Evolutionary conservation across 1,139 yeast species (phyloP).

Genomic region (Komagataea norvegica): DNA sequence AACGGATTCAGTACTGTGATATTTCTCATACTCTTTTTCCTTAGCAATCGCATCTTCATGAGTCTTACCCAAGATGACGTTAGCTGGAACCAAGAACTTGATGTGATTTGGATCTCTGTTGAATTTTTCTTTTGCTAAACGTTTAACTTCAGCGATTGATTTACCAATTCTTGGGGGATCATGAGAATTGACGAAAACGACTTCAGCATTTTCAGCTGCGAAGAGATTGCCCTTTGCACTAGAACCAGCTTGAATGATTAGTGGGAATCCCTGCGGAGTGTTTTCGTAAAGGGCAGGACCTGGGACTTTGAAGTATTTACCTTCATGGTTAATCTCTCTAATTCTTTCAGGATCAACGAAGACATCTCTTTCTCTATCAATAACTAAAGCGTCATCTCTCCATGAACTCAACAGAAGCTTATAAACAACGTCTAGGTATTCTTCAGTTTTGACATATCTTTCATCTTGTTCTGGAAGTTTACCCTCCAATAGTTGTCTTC

Average conservation of each 20-base stretch:
- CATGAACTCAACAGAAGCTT: conserved; percentile 36
- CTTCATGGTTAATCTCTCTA: conserved; percentile 34
- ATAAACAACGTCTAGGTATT: conserved; percentile 35
- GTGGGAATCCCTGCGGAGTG: conserved; percentile 38
- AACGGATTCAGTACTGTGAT: conserved; percentile 26
- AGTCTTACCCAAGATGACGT: conserved; percentile 28
- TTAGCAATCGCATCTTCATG: conserved; percentile 29
- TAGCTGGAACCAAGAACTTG: conserved; percentile 26
- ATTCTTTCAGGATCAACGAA: conserved; percentile 33
- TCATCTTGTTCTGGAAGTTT: conserved; percentile 36
- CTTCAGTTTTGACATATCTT: conserved; percentile 37
- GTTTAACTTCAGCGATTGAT: conserved; percentile 2
- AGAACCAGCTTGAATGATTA: conserved; percentile 39
- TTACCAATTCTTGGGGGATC: neutral
- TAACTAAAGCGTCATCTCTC: conserved; percentile 38
- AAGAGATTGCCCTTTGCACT: conserved; percentile 35
- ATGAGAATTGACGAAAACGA: conserved; percentile 8
- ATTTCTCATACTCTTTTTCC: conserved; percentile 26
- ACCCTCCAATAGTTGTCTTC: conserved; percentile 30
- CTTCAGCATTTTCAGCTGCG: conserved; percentile 40
- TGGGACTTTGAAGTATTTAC: conserved; percentile 36
- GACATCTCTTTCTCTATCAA: conserved; percentile 28
- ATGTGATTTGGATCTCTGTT: conserved; percentile 20
- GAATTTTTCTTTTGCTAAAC: conserved; percentile 15
- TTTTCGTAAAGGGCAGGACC: conserved; percentile 38